Evolutionary conservation across 2,329 filamentous ascomycete species (phyloP), one percentile per base, ranked within the genome.

Genomic region (Clarireedia monteithiana): DNA sequence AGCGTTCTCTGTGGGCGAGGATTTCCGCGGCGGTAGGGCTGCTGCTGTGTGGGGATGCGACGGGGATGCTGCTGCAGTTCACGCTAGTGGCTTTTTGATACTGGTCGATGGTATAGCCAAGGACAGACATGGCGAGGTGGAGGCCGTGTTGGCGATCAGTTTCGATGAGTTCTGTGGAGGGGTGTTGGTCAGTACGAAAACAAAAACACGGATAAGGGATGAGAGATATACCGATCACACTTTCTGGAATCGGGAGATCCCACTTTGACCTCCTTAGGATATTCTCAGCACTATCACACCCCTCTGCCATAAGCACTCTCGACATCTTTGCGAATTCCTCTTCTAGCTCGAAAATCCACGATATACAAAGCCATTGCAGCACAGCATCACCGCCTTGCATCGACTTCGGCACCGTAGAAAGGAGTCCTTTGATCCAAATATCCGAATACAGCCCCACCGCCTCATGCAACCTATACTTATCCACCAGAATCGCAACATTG

Each of bases 381-480:
- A 40, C 48, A 7, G 20, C 38, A 7, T 50, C 47, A 7, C 26
- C 30, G 0, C 24, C 48, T 23, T 52, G 26, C 2, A 27, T 40
- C n/a, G 40, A 39, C 4, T 38, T 38, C 6, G 53, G 53, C 40
- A 56, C 45, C 23, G 10, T 38, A 30, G 45, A 12, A 9, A 48
- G 47, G 1, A 27, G 4, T 23, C 44, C 51, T 1, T 45, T 23
- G 36, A 53, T 47, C 59, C 59, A 60, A 15, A 46, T 34, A 12
- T 57, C 53, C 7, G 54, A 51, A 42, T 55, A 59, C 4, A 55
- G 24, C n/a, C 53, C 50, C 12, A 59, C 49, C 6, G 48, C 42
- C 6, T 62, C 60, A 27, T 55, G 39, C 2, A 62, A n/a, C 12
- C 53, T 36, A 30, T 70, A 73, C 20, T 67, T 65, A 46, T 66